Base-by-base conservation (phyloP, 257 asterid species). In the Solanum dulcamara region DNA sequence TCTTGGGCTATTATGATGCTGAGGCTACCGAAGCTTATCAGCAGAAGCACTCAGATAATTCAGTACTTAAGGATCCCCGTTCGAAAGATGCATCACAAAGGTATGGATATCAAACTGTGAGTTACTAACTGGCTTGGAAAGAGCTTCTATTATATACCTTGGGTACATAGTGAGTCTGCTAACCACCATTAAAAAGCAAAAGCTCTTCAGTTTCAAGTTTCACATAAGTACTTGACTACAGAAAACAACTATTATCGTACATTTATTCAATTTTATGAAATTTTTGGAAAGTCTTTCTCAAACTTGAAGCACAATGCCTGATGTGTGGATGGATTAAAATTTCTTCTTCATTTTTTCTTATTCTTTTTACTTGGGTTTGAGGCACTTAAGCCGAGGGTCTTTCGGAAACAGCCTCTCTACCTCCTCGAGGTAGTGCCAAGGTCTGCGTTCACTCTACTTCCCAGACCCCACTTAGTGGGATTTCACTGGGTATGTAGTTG, bases 1-100 rank as follows among this genome's bases (percentile, higher is more conserved):
- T 93, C 86, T 91, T 97, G 95, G 99, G 99, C 83, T 89, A 84
- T 33, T 97, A 92, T 87, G 98, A 97, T 80, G 92, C 91, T 68
- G 97, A 92, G 89, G 98, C 98, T 89, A 97, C 99, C 3, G 88
- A 88, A 74, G 96, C 94, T 80, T 86, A 91, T 94, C 90, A 94
- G 90, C 92, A 93, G 87, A 97, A 92, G 84, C 93, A 86, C 67
- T 90, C 98, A 88, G 98, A 94, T 87, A 85, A 94, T 71, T 92
- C 99, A 80, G 93, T 92, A 55, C 81, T 97, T 85, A 97, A 95
- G 91, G 98, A 97, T 91, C 98, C 98, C 70, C 98, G 98, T 81
- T 94, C 98, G 66, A 97, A 92, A 92, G 99, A 97, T 93, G 98
- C 99, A 81, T 94, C 99, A 83, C 99, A 97, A 89, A 94, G 98